These are phyloP conservation scores for Cryomyces minteri DNA, from an alignment of 495 filamentous ascomycete genomes.

Conservation along the genomic window DNA sequence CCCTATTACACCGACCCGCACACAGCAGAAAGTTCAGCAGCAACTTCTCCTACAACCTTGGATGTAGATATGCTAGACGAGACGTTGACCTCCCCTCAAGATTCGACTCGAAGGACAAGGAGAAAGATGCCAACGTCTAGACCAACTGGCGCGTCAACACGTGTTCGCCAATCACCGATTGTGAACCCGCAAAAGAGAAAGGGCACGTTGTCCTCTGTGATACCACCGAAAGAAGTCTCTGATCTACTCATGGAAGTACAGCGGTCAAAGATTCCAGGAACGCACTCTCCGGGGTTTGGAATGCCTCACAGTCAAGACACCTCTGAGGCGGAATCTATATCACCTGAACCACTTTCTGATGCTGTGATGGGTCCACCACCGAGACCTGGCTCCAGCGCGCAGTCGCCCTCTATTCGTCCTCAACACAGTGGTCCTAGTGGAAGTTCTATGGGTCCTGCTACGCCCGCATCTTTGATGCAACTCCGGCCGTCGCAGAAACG, in stretches of 20 bases:
- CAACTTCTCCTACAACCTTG: conserved; percentile 15
- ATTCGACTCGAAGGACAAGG: conserved; percentile 9
- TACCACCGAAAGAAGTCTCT: conserved; percentile 17
- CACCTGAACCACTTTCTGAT: conserved; percentile 50
- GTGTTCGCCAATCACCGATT: conserved; percentile 52
- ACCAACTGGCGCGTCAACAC: conserved; percentile 12
- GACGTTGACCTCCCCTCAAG: conserved; percentile 3
- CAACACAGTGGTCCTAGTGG: too few species aligned
- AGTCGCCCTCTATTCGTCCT: conserved; percentile 22
- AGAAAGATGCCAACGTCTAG: conserved; percentile 15
- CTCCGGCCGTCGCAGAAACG: conserved; percentile 1
- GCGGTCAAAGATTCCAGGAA: conserved; percentile 9
- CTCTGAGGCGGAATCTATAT: conserved; percentile 51
- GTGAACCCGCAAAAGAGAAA: conserved; percentile 56
- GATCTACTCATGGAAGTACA: conserved; percentile 15
- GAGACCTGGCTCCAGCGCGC: conserved; percentile 26
- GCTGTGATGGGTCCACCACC: conserved; percentile 56
- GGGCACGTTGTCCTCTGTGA: conserved; percentile 20
- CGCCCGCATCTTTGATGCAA: conserved; percentile 20
- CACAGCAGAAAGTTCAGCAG: conserved; percentile 14
- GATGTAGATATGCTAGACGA: conserved; percentile 16
- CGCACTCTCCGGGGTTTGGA: conserved; percentile 2
- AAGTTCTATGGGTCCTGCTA: conserved; percentile 7
- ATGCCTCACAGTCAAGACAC: conserved; percentile 30
- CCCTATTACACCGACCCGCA: conserved; percentile 4